Conservation (phyloP, 2,329 filamentous ascomycete species). For the Cordyceps javanica region DNA sequence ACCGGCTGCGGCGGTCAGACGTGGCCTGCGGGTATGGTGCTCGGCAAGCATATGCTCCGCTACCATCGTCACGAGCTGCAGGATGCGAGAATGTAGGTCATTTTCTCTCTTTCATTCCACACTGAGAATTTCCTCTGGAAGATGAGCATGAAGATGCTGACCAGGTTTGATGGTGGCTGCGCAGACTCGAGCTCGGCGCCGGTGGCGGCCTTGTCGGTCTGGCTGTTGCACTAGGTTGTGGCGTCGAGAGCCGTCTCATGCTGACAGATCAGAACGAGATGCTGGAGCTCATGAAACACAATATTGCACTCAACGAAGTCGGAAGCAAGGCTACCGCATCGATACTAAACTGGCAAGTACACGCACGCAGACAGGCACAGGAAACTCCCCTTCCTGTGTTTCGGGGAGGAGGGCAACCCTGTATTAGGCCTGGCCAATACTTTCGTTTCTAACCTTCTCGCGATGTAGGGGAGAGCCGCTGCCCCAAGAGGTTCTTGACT, state of each 20-base stretch:
- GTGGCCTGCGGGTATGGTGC: constrained; percentile 88
- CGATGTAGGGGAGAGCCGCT: constrained; percentile 62
- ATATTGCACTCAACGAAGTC: constrained; percentile 76
- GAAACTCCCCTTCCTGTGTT: not conserved
- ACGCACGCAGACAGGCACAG: not conserved
- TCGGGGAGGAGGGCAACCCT: too few species aligned
- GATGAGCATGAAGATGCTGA: not conserved
- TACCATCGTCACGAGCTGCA: constrained; percentile 59
- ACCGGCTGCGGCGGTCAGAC: constrained; percentile 88
- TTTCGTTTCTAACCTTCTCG: too few species aligned
- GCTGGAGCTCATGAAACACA: constrained; percentile 77
- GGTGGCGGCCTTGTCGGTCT: constrained; percentile 82
- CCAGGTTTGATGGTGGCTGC: not conserved
- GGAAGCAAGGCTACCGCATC: constrained; percentile 55
- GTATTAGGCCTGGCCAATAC: too few species aligned
- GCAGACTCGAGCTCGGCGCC: constrained; percentile 82
- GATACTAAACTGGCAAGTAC: constrained; percentile 69
- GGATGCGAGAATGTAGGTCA: constrained; percentile 61
- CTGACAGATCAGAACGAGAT: constrained; percentile 88
- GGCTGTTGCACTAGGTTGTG: constrained; percentile 51
- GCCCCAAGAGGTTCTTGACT: constrained; percentile 43
- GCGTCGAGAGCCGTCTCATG: constrained; percentile 51
- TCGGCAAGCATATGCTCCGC: constrained; percentile 79
- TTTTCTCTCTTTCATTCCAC: not conserved
- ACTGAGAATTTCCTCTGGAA: not conserved